These are phyloP conservation scores for Curvularia eragrostidis DNA, from an alignment of 2,329 filamentous ascomycete species.

Conservation along the genomic window DNA sequence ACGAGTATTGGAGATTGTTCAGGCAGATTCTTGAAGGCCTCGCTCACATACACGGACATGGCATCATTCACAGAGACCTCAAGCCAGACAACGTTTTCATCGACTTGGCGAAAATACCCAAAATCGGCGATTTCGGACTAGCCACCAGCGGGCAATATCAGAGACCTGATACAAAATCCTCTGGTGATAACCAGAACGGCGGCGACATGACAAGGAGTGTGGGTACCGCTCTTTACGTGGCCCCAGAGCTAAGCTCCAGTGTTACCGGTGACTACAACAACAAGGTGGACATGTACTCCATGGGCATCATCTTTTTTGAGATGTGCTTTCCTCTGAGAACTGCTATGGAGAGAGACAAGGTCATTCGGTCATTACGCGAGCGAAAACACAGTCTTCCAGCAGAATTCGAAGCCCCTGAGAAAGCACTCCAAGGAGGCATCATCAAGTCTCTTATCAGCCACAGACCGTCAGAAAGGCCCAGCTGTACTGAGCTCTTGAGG, in stretches of 20 bases:
- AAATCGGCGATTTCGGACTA: slow-evolving; percentile 95
- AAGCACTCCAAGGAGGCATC: slow-evolving; percentile 73
- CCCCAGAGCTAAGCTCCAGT: slow-evolving; percentile 83
- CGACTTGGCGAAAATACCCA: slow-evolving; percentile 85
- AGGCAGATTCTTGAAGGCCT: slow-evolving; percentile 90
- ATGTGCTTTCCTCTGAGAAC: slow-evolving; percentile 77
- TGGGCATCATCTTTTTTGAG: slow-evolving; percentile 98
- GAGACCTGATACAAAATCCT: slow-evolving; percentile 59
- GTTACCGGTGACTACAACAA: slow-evolving; percentile 81
- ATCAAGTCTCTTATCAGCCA: slow-evolving; percentile 82
- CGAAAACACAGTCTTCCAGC: slow-evolving; percentile 72
- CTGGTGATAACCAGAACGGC: slow-evolving; percentile 45
- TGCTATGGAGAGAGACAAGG: slow-evolving; percentile 67
- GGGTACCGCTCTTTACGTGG: slow-evolving; percentile 87
- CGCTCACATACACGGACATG: slow-evolving; percentile 85
- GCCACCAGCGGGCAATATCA: slow-evolving; percentile 86
- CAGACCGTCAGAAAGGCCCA: slow-evolving; percentile 81
- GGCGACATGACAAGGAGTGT: slow-evolving; percentile 73
- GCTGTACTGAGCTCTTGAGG: slow-evolving; percentile 79
- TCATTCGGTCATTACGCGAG: slow-evolving; percentile 73
- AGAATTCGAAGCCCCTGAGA: slow-evolving; percentile 75
- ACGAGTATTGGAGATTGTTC: slow-evolving; percentile 89
- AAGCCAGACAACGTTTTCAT: slow-evolving; percentile 99
- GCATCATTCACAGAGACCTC: slow-evolving; percentile 93
- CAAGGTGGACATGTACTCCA: slow-evolving; percentile 98